These are phyloP conservation scores for Globisporangium mamillatum DNA, from an alignment of 352 stramenopile species.

Conservation along the genomic window DNA sequence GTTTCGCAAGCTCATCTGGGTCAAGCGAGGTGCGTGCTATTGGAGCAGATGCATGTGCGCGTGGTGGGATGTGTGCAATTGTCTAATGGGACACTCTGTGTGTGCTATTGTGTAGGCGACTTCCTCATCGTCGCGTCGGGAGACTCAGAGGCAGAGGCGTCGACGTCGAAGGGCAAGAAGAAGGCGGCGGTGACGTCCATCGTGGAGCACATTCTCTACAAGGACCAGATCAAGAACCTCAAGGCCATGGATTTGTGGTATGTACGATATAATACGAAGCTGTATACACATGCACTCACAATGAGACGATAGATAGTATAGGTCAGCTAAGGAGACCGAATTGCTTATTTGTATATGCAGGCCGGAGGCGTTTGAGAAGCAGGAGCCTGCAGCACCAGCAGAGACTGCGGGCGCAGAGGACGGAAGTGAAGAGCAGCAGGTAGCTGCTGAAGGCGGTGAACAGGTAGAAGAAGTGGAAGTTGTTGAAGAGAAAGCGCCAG, in stretches of 20 bases:
- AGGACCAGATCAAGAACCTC: slow-evolving; percentile 98
- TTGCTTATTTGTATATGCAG: slow-evolving; percentile 23
- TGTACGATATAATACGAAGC: background rate
- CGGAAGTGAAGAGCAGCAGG: background rate
- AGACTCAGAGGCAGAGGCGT: slow-evolving; percentile 63
- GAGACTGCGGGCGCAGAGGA: slow-evolving; percentile 21
- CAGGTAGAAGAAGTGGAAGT: slow-evolving; percentile 12
- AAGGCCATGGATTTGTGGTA: slow-evolving; percentile 92
- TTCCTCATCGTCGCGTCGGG: slow-evolving; percentile 93
- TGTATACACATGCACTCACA: background rate
- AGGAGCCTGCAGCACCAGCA: slow-evolving; percentile 5
- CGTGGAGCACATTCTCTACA: slow-evolving; percentile 97
- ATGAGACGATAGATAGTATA: background rate
- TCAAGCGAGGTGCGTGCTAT: slow-evolving; percentile 84
- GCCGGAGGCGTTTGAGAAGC: slow-evolving; percentile 53
- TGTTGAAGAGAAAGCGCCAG: slow-evolving; percentile 17
- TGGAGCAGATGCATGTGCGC: background rate
- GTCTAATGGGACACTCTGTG: background rate
- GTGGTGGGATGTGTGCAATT: background rate
- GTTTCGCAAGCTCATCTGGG: slow-evolving; percentile 98
- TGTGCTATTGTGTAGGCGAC: slow-evolving; percentile 59
- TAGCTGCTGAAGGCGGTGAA: slow-evolving; percentile 11
- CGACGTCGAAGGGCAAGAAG: slow-evolving; percentile 81
- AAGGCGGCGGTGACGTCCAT: slow-evolving; percentile 89
- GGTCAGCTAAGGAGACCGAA: background rate